phyloP scores from a whole-genome alignment of 176 grass and related monocot species.

The Alopecurus myosuroides region DNA sequence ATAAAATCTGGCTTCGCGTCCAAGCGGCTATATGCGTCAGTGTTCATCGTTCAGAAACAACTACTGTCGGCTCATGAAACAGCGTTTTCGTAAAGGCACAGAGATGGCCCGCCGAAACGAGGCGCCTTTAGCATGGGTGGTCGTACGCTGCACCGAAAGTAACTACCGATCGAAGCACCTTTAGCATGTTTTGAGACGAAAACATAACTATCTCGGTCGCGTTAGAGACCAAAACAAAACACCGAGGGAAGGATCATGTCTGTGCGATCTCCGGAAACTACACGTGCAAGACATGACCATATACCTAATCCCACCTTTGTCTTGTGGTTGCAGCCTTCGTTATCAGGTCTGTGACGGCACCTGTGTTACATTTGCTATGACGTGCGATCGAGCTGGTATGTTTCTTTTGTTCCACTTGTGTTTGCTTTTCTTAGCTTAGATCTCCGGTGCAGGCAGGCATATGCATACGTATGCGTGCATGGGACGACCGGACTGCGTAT shows the following conservation, averaged over 20 bases:
- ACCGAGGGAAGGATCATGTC: background rate
- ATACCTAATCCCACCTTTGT: conserved; percentile 6
- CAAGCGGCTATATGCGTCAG: background rate
- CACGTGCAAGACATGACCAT: background rate
- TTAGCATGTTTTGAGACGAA: background rate
- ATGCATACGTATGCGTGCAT: background rate
- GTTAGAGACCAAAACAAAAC: background rate
- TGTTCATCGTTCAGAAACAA: background rate
- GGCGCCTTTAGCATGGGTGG: background rate
- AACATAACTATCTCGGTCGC: background rate
- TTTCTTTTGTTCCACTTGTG: background rate
- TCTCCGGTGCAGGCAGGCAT: no score
- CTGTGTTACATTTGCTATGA: background rate
- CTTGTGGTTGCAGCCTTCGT: background rate
- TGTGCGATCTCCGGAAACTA: background rate
- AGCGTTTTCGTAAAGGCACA: background rate
- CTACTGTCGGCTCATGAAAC: background rate
- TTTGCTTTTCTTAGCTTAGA: background rate
- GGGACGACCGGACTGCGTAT: background rate
- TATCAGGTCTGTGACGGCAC: background rate
- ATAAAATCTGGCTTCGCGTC: background rate
- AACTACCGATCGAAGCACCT: no score
- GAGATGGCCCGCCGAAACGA: background rate
- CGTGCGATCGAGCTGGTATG: background rate
- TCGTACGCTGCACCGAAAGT: background rate